Evolutionary conservation across 2,329 filamentous ascomycete genomes (phyloP), one percentile per base, ranked within the genome.

Genomic region (Geosmithia morbida): DNA sequence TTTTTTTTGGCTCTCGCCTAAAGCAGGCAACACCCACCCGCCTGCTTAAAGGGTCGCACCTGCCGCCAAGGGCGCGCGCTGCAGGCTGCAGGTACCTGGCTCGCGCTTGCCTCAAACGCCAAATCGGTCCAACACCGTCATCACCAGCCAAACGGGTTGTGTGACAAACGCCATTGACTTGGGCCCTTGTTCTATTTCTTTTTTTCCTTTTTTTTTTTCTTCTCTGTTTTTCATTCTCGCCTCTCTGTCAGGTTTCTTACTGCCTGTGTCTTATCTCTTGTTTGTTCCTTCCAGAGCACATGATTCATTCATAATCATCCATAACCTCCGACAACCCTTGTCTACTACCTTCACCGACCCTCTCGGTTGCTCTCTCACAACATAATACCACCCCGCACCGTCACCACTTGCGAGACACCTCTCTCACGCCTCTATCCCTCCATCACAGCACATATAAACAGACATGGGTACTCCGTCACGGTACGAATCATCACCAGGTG

Each of bases 401-500:
- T 5, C 22, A 5, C 22, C 22, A 26, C 8, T 26, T 26, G 22
- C 4, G 22, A 8, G 4, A 26, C 22, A 26, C 8, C 8, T 26
- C 8, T 26, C 22, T 26, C 10, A 7, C 41, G 20, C 8, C 41
- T n/a, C 8, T 42, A 6, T 13, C 11, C 7, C n/a, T 18, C 20
- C n/a, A 5, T 44, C 26, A 17, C 29, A 8, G 7, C 10, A 4
- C 40, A 42, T 4, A 26, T 8, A 26, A 18, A 20, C 19, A 43
- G 18, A 44, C 18, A 49, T 49, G 48, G 48, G 46, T 29, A 43
- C 48, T 10, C 30, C 48, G 19, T n/a, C 59, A 50, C 59, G 66
- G 52, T 66, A 68, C 59, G 70, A 66, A 58, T 72, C 69, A 50
- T 68, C 71, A 48, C 62, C 71, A 49, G 63, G 65, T 33, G 67